Base-by-base conservation (phyloP, 2,329 filamentous ascomycete species). In the Amauroascus verrucosus region DNA sequence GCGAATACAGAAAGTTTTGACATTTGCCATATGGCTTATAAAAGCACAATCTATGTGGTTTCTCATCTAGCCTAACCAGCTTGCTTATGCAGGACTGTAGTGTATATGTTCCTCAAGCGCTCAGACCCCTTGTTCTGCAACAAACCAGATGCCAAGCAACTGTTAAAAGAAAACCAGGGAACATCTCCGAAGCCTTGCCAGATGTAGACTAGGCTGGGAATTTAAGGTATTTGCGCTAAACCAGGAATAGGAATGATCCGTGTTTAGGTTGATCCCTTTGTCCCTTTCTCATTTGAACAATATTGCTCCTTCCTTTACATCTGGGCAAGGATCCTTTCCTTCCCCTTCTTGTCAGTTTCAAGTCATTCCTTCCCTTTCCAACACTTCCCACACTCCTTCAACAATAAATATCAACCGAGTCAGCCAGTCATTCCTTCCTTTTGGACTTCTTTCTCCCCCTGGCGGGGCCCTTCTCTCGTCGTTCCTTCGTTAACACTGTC, bases 391-490 rank as follows among this genome's bases (percentile, higher is more conserved):
- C 44, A 7, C n/a, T 47, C 40, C 16, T 24, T 54, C n/a, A 24
- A 18, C 9, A 9, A 41, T 40, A 49, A n/a, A 40, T 22, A 41
- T 28, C 38, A 50, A 8, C 46, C 11, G 9, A 48, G 33, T 24
- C 45, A 14, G 6, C 38, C 51, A n/a, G 32, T 55, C 40, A 32
- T 54, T 41, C 40, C 46, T 54, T 41, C 11, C 44, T 14, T 49
- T 28, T 28, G 28, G 6, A 35, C 26, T 49, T 20, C 28, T 26
- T 37, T 16, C 24, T 48, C 52, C 55, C 51, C 47, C 50, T 22
- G 46, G 54, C 28, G 51, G 54, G 51, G 46, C 47, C 32, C 50
- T 46, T 45, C 18, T 30, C 18, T n/a, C 47, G n/a, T n/a, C 26
- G 26, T 30, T 30, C 26, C 26, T 30, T 30, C 26, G 5, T 30